Evolutionary conservation across 441 rosid species (phyloP).

Genomic region (Breynia disticha): DNA sequence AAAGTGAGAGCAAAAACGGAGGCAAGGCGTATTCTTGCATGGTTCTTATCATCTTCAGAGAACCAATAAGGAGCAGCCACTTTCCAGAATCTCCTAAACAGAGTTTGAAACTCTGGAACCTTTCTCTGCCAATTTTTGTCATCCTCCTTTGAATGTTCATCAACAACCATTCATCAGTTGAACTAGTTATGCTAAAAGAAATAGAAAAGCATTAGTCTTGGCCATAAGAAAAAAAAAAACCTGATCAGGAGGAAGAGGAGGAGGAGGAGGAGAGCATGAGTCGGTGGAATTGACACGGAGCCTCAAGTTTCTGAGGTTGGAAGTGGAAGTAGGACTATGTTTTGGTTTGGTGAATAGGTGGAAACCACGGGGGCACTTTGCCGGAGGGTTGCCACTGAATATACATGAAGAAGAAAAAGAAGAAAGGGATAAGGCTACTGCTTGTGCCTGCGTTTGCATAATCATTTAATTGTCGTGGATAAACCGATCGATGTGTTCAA

Average conservation of each 20-base stretch:
- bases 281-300: neutral
- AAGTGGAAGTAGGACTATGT: neutral
- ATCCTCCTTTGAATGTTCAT: neutral
- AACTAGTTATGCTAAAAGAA: neutral
- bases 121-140: slow-evolving; percentile 21
- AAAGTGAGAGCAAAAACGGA: slow-evolving; percentile 81
- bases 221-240: neutral
- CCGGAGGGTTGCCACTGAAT: neutral
- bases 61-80: slow-evolving; percentile 91
- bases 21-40: slow-evolving; percentile 72
- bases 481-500: neutral
- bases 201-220: neutral
- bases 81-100: slow-evolving; percentile 65
- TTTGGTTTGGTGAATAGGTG: neutral
- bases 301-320: neutral
- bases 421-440: neutral
- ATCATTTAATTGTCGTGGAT: neutral
- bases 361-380: neutral
- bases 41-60: slow-evolving; percentile 66
- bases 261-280: neutral
- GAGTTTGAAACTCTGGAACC: slow-evolving; percentile 30
- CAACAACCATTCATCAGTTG: neutral
- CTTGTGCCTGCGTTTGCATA: neutral
- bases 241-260: neutral
- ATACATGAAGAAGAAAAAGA: neutral